Base-by-base conservation (phyloP, 2,329 filamentous ascomycete genomes). In the Xylaria multiplex region DNA sequence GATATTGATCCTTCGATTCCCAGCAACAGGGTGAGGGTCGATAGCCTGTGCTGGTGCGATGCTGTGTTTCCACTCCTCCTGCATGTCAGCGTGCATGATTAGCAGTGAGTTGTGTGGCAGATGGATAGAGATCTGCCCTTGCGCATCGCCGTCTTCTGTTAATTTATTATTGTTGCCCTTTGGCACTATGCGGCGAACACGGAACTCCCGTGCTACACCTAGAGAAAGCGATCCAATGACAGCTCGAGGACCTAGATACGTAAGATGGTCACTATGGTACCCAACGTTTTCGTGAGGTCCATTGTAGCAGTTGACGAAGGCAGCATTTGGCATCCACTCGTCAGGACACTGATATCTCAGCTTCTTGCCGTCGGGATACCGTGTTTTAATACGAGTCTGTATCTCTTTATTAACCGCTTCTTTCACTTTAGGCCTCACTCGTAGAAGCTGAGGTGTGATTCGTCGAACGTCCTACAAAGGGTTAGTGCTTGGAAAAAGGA, bases 61-160 rank as follows among this genome's bases (percentile, higher is more conserved):
- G 70, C 88, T 87, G 78, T 99, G 96, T 78, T 97, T 98, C 93
- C 93, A 98, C 75, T 92, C 90, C 76, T 98, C 95, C 76, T 98
- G 95, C 93, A 97, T 98, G 76, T 97, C 93, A 0, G 95, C 94
- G 75, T 98, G 94, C 96, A 99, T 98, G 9, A 98, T 84, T 0
- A 99, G 84, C 0, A 98, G 85, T 0, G 93, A 96, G 77, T 98
- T 98, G 78, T 98, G 96, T 0, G 95, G 95, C 0, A 98, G 87
- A 72, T 97, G 93, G 49, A 98, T 96, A 0, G 93, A 89, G 65
- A 98, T 95, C 76, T 97, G 94, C 3, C 94, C 95, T 74, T 92
- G 88, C 0, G 86, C 84, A 69, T 96, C 90, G 1, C 60, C 53
- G 13, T 84, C 80, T 2, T 80, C 78, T 75, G 75, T 65, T 46